A percentile compares a stretch with the other conserved stretches of the same genome.
phyloP scores from a whole-genome alignment of 768 basidiomycete species.

The Dioszegia aurantiaca region DNA sequence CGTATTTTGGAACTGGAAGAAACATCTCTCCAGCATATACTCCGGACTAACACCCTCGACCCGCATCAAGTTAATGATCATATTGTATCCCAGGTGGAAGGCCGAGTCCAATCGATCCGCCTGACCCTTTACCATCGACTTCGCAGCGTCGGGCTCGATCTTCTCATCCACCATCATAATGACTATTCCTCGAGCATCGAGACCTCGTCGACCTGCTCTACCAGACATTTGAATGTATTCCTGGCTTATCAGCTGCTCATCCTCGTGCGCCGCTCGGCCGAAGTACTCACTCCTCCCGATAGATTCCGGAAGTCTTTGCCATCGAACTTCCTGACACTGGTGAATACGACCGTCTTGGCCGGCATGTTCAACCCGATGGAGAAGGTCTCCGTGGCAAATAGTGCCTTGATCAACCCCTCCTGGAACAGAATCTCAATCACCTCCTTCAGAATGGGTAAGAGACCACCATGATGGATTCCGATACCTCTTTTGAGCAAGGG shows the following conservation, averaged over 20 bases:
- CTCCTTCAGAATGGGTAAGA: conserved; percentile 95
- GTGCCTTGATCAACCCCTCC: conserved; percentile 93
- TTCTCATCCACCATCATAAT: conserved; percentile 99
- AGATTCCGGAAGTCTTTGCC: conserved; percentile 90
- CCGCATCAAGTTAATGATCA: conserved; percentile 96
- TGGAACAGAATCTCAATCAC: conserved; percentile 99
- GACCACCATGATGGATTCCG: conserved; percentile 96
- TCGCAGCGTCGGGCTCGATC: conserved; percentile 84
- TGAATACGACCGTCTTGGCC: conserved; percentile 98
- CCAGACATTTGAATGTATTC: conserved; percentile 99
- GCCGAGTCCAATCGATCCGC: conserved; percentile 96
- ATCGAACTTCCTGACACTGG: conserved; percentile 90
- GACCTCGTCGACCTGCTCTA: conserved; percentile 90
- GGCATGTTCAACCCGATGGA: conserved; percentile 82
- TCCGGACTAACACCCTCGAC: conserved; percentile 98
- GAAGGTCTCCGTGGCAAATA: conserved; percentile 92
- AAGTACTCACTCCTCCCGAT: conserved; percentile 56
- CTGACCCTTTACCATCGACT: conserved; percentile 96
- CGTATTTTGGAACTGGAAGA: conserved; percentile 97
- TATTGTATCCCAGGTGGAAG: conserved; percentile 98
- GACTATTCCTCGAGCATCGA: conserved; percentile 97
- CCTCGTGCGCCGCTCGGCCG: not conserved
- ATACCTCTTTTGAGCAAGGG: conserved; percentile 92
- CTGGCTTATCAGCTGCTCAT: conserved; percentile 53
- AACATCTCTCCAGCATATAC: conserved; percentile 95